Evolutionary conservation across 768 basidiomycete species (phyloP), one percentile per base, ranked within the genome.

Genomic region (Boletus subparvulus): DNA sequence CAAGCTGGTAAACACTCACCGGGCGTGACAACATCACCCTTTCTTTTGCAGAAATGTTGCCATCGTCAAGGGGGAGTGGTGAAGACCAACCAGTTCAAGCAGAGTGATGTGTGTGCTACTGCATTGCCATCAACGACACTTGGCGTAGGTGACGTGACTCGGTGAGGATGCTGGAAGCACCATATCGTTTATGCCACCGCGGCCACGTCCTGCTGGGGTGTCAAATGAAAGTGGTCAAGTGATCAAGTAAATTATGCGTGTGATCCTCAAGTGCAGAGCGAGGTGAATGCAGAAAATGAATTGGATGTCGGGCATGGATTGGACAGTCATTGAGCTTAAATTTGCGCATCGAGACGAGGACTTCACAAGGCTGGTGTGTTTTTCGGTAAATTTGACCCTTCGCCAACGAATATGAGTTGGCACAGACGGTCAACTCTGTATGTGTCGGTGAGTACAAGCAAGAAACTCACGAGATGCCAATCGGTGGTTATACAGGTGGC

Each of bases 81-180:
- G 21, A 33, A 26, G 4, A 16, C 19, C 6, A 28, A 19, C 37
- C 17, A 11, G 42, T 35, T 9, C 16, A 9, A 19, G 39, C 16
- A 32, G 17, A 37, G 26, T 42, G 28, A 19, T 24, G 44, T 24
- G 7, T 35, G 2, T 21, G 37, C 14, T 21, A 41, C 32, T 35
- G 6, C 47, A 54, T 56, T 56, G 13, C 50, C 43, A 52, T 50
- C 62, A 36, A 32, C 21, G 30, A 32, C n/a, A 35, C 26, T 51
- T 41, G 21, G 30, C 32, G 16, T 19, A n/a, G 21, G 40, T 42
- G 47, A 26, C 17, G 35, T 49, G 19, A 44, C 19, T 24, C 11
- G 24, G 26, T 42, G 35, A 47, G 49, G 42, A 21, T 33, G 30
- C 24, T 58, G 24, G 47, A 8, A 16, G 14, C 4, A 1, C 30